A percentile compares a stretch with the other conserved stretches of the same genome.
Evolutionary conservation across 129 eudicot genomes (phyloP).

Genomic region (Centrapalus pauciflorus): DNA sequence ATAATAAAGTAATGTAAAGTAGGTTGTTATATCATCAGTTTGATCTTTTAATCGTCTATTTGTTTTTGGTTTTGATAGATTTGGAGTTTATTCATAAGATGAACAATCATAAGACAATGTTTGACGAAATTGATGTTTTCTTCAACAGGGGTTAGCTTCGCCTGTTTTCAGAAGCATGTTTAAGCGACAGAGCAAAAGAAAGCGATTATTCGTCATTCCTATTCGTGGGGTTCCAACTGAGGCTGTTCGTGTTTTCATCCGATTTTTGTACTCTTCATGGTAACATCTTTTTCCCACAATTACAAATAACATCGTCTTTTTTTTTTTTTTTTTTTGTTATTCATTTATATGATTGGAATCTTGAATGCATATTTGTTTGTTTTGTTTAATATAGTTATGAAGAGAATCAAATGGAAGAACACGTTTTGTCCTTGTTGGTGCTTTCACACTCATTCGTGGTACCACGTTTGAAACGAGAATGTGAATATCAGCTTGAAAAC

Average conservation of each 20-base stretch:
- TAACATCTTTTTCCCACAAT: conserved; percentile 19
- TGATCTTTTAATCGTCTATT: too few relatives aligned
- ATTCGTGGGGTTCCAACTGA: conserved; percentile 72
- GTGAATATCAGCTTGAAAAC: conserved; percentile 59
- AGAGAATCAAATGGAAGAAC: conserved; percentile 58
- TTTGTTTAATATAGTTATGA: conserved; percentile 57
- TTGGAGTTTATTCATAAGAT: background rate
- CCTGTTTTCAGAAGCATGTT: conserved; percentile 69
- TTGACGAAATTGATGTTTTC: background rate
- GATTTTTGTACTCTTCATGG: conserved; percentile 91
- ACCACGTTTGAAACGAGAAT: conserved; percentile 62
- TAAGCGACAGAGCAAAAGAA: conserved; percentile 35
- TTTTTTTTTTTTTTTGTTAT: background rate
- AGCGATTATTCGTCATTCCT: conserved; percentile 36
- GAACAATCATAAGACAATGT: conserved; percentile 1
- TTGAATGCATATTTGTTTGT: background rate
- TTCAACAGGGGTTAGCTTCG: conserved; percentile 69
- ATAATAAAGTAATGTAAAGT: too few relatives aligned
- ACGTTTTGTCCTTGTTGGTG: conserved; percentile 61
- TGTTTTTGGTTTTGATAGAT: background rate
- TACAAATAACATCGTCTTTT: background rate
- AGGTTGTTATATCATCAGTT: too few relatives aligned
- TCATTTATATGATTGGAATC: background rate
- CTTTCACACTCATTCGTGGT: conserved; percentile 68
- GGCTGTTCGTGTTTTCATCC: conserved; percentile 78